Evolutionary conservation across 305 asterid species (phyloP).

Genomic region (Fraxinus baroniana): DNA sequence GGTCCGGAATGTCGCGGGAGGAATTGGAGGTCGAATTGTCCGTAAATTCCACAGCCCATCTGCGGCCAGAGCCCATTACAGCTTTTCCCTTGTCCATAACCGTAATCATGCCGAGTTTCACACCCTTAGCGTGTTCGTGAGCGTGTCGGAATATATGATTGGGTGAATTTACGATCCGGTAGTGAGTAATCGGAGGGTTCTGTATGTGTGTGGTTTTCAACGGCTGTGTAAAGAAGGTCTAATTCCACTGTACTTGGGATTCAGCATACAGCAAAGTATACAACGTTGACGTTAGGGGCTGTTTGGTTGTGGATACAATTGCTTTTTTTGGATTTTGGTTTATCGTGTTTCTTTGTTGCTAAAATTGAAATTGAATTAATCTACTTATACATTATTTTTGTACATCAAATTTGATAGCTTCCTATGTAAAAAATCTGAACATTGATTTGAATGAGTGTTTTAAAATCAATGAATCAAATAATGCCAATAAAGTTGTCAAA

Average conservation of each 20-base stretch:
- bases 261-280: too few relatives aligned
- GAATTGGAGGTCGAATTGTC: conserved; percentile 74
- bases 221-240: neutral
- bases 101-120: neutral
- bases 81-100: conserved; percentile 84
- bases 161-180: neutral
- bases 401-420: too few relatives aligned
- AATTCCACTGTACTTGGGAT: neutral
- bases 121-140: neutral
- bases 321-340: neutral
- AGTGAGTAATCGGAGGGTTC: neutral
- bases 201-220: too few relatives aligned
- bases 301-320: neutral
- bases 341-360: neutral
- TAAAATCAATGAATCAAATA: too few relatives aligned
- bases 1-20: conserved; percentile 77
- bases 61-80: conserved; percentile 70
- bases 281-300: neutral
- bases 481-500: too few relatives aligned
- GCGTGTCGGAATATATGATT: neutral
- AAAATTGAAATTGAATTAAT: too few relatives aligned
- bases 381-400: too few relatives aligned
- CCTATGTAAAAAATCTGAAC: too few relatives aligned
- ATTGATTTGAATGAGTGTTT: too few relatives aligned
- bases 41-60: conserved; percentile 90